A percentile compares a stretch with the other conserved stretches of the same genome.
phyloP scores from a whole-genome alignment of 2,329 filamentous ascomycete species.

The Scedosporium boydii region DNA sequence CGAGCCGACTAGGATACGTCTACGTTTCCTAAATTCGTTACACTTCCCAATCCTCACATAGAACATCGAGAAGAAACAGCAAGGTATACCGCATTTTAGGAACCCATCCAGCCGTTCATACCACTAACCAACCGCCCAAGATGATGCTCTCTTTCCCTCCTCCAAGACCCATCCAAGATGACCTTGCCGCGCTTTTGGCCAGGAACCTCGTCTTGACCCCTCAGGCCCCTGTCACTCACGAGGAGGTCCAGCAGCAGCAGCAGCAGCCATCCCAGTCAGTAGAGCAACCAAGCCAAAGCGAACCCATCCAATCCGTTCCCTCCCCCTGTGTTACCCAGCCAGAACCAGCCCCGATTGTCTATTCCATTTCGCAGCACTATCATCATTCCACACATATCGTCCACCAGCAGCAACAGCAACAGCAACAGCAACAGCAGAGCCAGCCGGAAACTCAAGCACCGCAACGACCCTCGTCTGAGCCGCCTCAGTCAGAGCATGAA shows the following conservation, averaged over 20 bases:
- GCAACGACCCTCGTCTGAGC: slow-evolving; percentile 40
- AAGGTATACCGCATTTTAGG: neutral
- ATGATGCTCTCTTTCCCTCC: slow-evolving; percentile 5
- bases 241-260: slow-evolving; percentile 19
- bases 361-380: slow-evolving; percentile 75
- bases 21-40: neutral
- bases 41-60: neutral
- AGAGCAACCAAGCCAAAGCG: neutral
- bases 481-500: slow-evolving; percentile 35
- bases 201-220: slow-evolving; percentile 53
- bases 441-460: slow-evolving; percentile 14
- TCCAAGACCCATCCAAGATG: slow-evolving; percentile 43
- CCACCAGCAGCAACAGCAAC: slow-evolving; percentile 21
- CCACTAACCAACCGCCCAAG: slow-evolving; percentile 1
- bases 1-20: neutral
- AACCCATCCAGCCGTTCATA: neutral
- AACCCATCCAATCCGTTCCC: neutral
- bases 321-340: slow-evolving; percentile 16
- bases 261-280: slow-evolving; percentile 17
- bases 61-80: neutral
- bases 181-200: slow-evolving; percentile 71
- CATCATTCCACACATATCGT: slow-evolving; percentile 48
- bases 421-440: slow-evolving; percentile 19
- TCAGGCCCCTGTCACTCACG: slow-evolving; percentile 17
- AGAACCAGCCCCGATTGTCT: slow-evolving; percentile 44